Evolutionary conservation across 306 rosid species (phyloP), one percentile per base, ranked within the genome.

Genomic region (Alnus rubra): DNA sequence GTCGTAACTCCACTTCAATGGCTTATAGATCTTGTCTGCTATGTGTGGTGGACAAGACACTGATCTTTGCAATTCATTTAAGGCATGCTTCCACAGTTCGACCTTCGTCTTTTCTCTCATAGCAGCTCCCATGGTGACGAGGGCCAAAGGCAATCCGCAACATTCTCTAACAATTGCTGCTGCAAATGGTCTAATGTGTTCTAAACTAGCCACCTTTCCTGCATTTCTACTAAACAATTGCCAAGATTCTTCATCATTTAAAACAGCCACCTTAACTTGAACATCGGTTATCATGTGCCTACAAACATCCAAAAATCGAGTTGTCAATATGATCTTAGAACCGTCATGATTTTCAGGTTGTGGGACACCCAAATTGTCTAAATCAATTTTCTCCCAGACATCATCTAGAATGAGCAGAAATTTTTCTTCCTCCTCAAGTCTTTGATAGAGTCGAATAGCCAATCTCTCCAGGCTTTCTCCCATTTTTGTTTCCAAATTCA

Each of bases 71-170:
- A 79, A 58, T 58, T 79, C 78, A 3, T 18, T 74, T 54, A 80
- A 53, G 35, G 79, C 83, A 55, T 80, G 42, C 23, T 74, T 9
- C 83, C 83, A 74, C 12, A 39, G 33, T 67, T 35, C 15, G 0
- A 44, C 74, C 74, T 11, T 79, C 14, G 47, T 52, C 69, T 79
- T 79, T 10, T 78, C 49, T 30, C 83, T 73, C 83, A 79, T 79
- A 30, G 83, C 69, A 19, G 78, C 78, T 60, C 74, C 83, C 28
- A 54, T 10, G 5, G 53, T 64, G 74, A 59, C 65, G 67, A 79
- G 52, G 19, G 83, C 83, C 74, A 79, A 64, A 23, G 78, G 83
- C 56, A 73, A n/a, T 30, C 74, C 83, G 0, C 74, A 37, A 51
- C 83, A 64, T 54, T 79, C 83, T 50, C 16, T 50, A 30, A 11